Conservation (phyloP, 1,139 yeast species). For the Diutina ranongensis region DNA sequence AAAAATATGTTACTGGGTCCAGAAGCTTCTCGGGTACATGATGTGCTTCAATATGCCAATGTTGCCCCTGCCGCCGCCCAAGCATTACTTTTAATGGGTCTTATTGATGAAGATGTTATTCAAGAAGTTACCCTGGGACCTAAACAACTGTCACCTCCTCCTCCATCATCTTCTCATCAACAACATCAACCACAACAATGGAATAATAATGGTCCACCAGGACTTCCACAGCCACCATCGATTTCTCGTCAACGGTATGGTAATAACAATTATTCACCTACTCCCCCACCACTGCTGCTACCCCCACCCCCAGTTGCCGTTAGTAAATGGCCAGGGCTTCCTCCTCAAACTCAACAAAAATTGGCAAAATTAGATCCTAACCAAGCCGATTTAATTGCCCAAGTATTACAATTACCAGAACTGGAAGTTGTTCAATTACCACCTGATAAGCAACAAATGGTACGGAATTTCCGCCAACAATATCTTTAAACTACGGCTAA, state of each 20-base stretch:
- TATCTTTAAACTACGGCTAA: slow-evolving; percentile 24
- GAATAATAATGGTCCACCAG: slow-evolving; percentile 6
- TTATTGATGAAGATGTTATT: slow-evolving; percentile 54
- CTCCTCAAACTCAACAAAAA: slow-evolving; percentile 37
- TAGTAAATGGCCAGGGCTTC: slow-evolving; percentile 38
- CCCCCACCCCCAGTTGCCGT: slow-evolving; percentile 12
- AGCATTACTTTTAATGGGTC: slow-evolving; percentile 66
- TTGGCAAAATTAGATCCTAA: slow-evolving; percentile 36
- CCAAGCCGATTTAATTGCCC: slow-evolving; percentile 56
- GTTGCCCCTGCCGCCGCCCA: slow-evolving; percentile 60
- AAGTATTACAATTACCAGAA: slow-evolving; percentile 46
- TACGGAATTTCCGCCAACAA: slow-evolving; percentile 45
- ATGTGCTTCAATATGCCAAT: slow-evolving; percentile 43
- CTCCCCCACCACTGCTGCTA: slow-evolving; percentile 9
- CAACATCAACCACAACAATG: slow-evolving; percentile 8
- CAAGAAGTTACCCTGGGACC: slow-evolving; percentile 23
- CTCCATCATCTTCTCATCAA: slow-evolving; percentile 10
- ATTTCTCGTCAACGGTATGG: slow-evolving; percentile 7
- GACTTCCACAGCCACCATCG: slow-evolving; percentile 7
- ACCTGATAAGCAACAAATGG: slow-evolving; percentile 49
- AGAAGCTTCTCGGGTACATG: slow-evolving; percentile 36
- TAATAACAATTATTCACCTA: background rate
- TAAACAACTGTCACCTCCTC: slow-evolving; percentile 15
- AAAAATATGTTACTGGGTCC: slow-evolving; percentile 42
- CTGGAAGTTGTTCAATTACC: slow-evolving; percentile 48